These are phyloP conservation scores for Collybia nuda DNA, from an alignment of 768 basidiomycete species.

Conservation along the genomic window DNA sequence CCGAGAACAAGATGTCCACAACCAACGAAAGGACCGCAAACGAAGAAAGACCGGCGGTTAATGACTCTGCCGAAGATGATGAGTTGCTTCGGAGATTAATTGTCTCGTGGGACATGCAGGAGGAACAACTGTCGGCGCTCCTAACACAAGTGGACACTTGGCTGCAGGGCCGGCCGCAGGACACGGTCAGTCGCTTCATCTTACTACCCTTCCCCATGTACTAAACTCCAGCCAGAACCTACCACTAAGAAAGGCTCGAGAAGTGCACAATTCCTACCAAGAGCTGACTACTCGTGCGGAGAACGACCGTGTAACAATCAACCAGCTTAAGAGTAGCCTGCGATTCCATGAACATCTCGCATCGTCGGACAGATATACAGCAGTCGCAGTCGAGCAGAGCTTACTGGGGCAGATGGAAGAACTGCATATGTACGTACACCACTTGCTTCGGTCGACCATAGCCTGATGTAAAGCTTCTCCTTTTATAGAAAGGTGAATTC, in stretches of 20 bases:
- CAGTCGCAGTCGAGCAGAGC: conserved; percentile 33
- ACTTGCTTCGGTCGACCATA: background rate
- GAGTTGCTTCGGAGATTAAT: conserved; percentile 37
- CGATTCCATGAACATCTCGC: conserved; percentile 23
- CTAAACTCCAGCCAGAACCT: conserved; percentile 13
- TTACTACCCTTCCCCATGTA: conserved; percentile 1
- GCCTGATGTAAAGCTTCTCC: background rate
- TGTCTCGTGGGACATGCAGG: conserved; percentile 38
- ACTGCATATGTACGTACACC: conserved; percentile 29
- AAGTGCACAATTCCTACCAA: conserved; percentile 37
- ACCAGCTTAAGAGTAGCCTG: conserved; percentile 28
- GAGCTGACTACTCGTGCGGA: conserved; percentile 30
- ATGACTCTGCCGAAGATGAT: conserved; percentile 32
- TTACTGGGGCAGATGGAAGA: conserved; percentile 20
- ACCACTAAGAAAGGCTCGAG: conserved; percentile 31
- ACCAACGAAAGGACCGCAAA: too few relatives aligned
- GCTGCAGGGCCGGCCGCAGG: conserved; percentile 40
- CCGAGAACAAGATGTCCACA: too few relatives aligned
- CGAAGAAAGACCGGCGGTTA: conserved; percentile 15
- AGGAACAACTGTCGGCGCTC: conserved; percentile 33
- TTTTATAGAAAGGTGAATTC: conserved; percentile 15
- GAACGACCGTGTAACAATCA: conserved; percentile 28
- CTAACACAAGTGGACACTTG: conserved; percentile 52
- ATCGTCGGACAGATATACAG: conserved; percentile 30
- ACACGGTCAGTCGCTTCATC: conserved; percentile 32